These are phyloP conservation scores for Dichomitus squalens DNA, from an alignment of 1,284 basidiomycete genomes.

Conservation along the genomic window DNA sequence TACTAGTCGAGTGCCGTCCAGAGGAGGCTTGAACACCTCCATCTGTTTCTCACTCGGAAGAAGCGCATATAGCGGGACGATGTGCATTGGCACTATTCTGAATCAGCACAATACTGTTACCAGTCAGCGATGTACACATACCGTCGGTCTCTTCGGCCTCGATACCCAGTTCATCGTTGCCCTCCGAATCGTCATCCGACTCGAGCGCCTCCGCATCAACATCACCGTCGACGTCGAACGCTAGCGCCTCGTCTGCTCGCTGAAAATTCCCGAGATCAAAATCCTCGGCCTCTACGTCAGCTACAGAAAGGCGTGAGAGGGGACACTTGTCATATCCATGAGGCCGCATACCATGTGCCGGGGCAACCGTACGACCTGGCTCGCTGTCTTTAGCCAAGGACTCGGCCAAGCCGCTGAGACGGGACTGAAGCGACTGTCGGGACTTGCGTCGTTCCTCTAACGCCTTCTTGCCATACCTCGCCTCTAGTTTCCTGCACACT, in stretches of 20 bases:
- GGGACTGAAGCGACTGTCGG: constrained; percentile 33
- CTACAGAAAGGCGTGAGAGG: constrained; percentile 30
- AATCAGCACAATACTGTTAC: neutral
- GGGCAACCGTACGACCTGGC: constrained; percentile 36
- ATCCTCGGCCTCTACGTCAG: constrained; percentile 80
- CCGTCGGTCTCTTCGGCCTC: constrained; percentile 64
- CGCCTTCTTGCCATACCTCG: constrained; percentile 73
- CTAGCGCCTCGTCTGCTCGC: constrained; percentile 44
- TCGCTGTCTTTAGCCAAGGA: constrained; percentile 17
- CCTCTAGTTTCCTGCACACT: constrained; percentile 74
- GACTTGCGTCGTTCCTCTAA: constrained; percentile 53
- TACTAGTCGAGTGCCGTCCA: constrained; percentile 64
- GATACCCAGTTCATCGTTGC: constrained; percentile 56
- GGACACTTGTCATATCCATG: neutral
- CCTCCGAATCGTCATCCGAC: constrained; percentile 48
- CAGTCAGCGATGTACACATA: constrained; percentile 32
- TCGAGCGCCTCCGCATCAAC: constrained; percentile 51
- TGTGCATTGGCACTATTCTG: constrained; percentile 62
- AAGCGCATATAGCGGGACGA: constrained; percentile 76
- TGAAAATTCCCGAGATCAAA: constrained; percentile 65
- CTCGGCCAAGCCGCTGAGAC: constrained; percentile 11
- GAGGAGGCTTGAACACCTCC: constrained; percentile 70
- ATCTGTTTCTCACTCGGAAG: constrained; percentile 76
- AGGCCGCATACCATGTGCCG: constrained; percentile 46
- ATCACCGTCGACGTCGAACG: constrained; percentile 59